A percentile compares a stretch with the other conserved stretches of the same genome.
phyloP scores from a whole-genome alignment of 176 grass and related monocot genomes.

The Bonia amplexicaulis region DNA sequence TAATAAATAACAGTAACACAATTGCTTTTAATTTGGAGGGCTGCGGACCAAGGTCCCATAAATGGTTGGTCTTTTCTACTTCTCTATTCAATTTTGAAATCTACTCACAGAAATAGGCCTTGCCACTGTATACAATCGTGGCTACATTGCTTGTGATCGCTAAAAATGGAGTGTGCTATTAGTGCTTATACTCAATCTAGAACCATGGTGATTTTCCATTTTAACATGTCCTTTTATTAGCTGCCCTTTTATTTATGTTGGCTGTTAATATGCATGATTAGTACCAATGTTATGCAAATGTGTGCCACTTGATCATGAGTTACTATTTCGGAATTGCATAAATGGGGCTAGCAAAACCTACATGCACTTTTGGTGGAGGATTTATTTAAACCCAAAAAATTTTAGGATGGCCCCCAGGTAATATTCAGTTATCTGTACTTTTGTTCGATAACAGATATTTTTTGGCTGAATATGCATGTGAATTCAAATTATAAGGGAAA shows the following conservation, averaged over 20 bases:
- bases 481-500: slow-evolving; percentile 5
- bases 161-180: not conserved
- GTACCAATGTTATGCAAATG: not conserved
- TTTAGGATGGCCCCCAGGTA: not conserved
- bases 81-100: not conserved
- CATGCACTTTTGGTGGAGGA: not conserved
- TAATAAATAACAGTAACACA: not conserved
- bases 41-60: not conserved
- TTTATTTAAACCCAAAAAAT: not conserved
- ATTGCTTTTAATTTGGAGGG: not conserved
- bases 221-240: not conserved
- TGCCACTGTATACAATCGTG: not conserved
- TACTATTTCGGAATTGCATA: not conserved
- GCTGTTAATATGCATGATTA: not conserved
- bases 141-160: not conserved
- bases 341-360: not conserved
- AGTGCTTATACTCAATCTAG: not conserved
- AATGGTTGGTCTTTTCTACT: not conserved
- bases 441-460: not conserved
- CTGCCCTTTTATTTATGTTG: not conserved
- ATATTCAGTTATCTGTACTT: not conserved
- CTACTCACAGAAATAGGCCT: not conserved
- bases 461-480: not conserved
- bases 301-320: not conserved
- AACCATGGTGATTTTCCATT: not conserved